phyloP scores from a whole-genome alignment of 345 rosid genomes.

The Salix viminalis region DNA sequence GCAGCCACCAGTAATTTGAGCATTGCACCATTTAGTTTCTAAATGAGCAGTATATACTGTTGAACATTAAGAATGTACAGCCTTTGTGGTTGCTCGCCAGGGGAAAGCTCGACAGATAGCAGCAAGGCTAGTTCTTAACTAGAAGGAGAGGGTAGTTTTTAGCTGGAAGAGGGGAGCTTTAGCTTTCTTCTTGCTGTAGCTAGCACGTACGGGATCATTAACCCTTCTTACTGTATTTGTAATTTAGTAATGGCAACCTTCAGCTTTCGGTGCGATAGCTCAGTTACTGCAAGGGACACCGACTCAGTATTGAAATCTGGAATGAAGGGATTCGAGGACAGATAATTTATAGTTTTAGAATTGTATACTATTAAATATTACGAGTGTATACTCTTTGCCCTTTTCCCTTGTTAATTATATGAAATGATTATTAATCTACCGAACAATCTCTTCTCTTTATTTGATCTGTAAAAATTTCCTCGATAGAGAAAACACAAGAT shows the following conservation, averaged over 20 bases:
- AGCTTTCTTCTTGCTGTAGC: background rate
- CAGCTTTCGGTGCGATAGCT: background rate
- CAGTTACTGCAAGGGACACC: background rate
- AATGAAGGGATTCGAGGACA: background rate
- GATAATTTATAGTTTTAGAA: background rate
- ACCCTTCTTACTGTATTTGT: background rate
- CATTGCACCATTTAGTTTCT: background rate
- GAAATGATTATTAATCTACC: background rate
- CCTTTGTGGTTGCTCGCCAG: background rate
- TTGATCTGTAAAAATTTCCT: too few species aligned
- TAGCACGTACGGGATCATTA: background rate
- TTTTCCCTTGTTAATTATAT: background rate
- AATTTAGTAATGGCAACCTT: background rate
- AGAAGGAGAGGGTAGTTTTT: background rate
- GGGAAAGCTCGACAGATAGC: background rate
- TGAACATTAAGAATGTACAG: background rate
- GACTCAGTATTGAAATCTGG: background rate
- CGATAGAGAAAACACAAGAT: too few species aligned
- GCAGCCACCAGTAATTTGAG: background rate
- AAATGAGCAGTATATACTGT: background rate
- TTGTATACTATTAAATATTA: background rate
- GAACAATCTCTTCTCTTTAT: background rate
- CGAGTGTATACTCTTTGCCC: background rate
- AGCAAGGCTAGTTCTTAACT: background rate
- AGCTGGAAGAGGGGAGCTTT: background rate